Conservation (phyloP, 2,329 filamentous ascomycete species). For the Cordyceps farinosa region DNA sequence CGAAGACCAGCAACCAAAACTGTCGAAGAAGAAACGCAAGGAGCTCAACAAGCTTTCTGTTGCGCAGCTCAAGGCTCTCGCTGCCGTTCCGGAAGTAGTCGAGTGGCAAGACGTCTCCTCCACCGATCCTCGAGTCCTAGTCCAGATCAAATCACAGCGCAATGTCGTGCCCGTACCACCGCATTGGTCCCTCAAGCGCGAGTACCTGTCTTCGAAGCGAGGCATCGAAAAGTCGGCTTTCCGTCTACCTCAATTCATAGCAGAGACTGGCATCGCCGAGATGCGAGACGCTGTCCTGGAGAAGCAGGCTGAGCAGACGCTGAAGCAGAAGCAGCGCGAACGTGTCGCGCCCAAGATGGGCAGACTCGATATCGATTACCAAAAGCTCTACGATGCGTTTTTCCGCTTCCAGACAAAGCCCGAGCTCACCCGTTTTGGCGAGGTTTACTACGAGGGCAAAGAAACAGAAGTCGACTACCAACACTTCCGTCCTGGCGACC, state of each 20-base stretch:
- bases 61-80: constrained; percentile 89
- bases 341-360: constrained; percentile 94
- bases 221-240: constrained; percentile 96
- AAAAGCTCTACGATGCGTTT: constrained; percentile 97
- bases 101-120: constrained; percentile 97
- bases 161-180: constrained; percentile 93
- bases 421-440: constrained; percentile 86
- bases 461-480: constrained; percentile 94
- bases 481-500: constrained; percentile 83
- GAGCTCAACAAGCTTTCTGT: constrained; percentile 88
- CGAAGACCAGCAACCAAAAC: constrained; percentile 60
- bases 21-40: constrained; percentile 96
- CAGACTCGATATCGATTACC: constrained; percentile 96
- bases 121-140: constrained; percentile 79
- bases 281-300: constrained; percentile 97
- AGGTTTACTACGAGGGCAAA: constrained; percentile 99
- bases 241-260: constrained; percentile 90
- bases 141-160: constrained; percentile 90
- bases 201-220: constrained; percentile 94
- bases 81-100: constrained; percentile 86
- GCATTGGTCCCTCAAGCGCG: constrained; percentile 94
- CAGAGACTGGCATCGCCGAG: constrained; percentile 94
- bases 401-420: constrained; percentile 98
- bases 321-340: constrained; percentile 95
- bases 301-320: constrained; percentile 84